Evolutionary conservation across 345 rosid species (phyloP), one percentile per base, ranked within the genome.

Genomic region (Turritis glabra): DNA sequence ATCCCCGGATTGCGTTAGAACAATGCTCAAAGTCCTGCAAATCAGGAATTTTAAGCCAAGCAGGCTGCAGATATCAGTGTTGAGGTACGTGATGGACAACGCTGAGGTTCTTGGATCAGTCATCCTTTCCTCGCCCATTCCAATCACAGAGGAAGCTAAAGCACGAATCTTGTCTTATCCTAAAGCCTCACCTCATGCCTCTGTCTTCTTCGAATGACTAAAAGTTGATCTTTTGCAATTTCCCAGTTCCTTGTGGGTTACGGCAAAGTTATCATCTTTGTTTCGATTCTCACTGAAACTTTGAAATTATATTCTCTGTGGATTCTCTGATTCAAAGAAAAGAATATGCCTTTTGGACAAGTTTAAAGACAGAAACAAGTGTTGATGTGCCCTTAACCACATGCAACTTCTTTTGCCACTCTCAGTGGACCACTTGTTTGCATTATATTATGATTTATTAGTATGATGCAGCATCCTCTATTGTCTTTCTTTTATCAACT

Each of bases 261-360:
- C 52, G 44, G 17, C 67, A 59, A 22, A 37, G 1, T 53, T 12
- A 43, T 21, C 19, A 72, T 72, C 30, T 48, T 59, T 61, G 1
- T 19, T 72, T 38, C 1, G 27, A 7, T 61, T 54, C 21, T 73
- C 54, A 9, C 3, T 62, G 12, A 9, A 38, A 15, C 22, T 63
- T 35, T 50, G 29, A 33, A 46, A 15, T 25, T 7, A 35, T 22
- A 53, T 2, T 12, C 69, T 61, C 8, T 37, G 69, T 61, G 5
- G 54, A 41, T 53, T 63, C 21, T 66, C 52, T 65, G 67, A 18
- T 25, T 37, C 2, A 33, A 18, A 32, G 18, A 35, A 75, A 58
- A 51, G 73, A 37, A 68, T 29, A 37, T 75, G 74, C 69, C 54
- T 60, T 68, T 67, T 67, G 61, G 74, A 75, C 74, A 75, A 40